These are phyloP conservation scores for Ustilago sp. DNA, from an alignment of 1,284 basidiomycete genomes.

Conservation along the genomic window DNA sequence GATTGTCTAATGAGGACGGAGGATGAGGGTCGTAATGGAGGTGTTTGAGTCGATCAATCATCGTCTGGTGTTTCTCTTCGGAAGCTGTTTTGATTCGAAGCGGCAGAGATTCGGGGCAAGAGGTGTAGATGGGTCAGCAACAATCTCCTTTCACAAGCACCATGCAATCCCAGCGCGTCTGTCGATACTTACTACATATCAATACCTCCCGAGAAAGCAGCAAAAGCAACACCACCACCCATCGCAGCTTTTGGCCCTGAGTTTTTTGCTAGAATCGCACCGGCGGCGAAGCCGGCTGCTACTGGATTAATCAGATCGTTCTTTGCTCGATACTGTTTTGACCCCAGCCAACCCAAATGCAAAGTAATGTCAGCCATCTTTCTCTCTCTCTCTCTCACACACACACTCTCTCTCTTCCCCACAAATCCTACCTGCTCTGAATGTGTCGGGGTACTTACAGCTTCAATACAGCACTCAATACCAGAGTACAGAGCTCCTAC, in stretches of 20 bases:
- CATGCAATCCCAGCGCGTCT: not conserved
- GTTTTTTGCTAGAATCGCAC: constrained; percentile 64
- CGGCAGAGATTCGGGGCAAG: no score
- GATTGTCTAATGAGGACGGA: no score
- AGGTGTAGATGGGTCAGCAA: not conserved
- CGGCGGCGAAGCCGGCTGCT: constrained; percentile 60
- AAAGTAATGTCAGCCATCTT: not conserved
- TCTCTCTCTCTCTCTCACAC: not conserved
- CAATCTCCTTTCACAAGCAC: not conserved
- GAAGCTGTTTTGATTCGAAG: constrained; percentile 35
- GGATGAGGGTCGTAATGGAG: not conserved
- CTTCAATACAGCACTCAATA: constrained; percentile 94
- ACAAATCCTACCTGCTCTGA: no score
- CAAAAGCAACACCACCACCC: constrained; percentile 65
- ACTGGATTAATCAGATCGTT: constrained; percentile 67
- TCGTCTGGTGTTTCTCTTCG: constrained; percentile 58
- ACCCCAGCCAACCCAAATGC: not conserved
- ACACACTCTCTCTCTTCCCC: no score
- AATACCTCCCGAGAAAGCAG: constrained; percentile 67
- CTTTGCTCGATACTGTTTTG: constrained; percentile 63
- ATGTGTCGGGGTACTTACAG: constrained; percentile 75
- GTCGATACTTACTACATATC: constrained; percentile 60
- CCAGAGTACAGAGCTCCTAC: constrained; percentile 93
- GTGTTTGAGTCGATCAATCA: constrained; percentile 19
- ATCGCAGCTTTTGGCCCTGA: constrained; percentile 65